Conservation (phyloP, 805 yeast species). For the Millerago galiae region DNA sequence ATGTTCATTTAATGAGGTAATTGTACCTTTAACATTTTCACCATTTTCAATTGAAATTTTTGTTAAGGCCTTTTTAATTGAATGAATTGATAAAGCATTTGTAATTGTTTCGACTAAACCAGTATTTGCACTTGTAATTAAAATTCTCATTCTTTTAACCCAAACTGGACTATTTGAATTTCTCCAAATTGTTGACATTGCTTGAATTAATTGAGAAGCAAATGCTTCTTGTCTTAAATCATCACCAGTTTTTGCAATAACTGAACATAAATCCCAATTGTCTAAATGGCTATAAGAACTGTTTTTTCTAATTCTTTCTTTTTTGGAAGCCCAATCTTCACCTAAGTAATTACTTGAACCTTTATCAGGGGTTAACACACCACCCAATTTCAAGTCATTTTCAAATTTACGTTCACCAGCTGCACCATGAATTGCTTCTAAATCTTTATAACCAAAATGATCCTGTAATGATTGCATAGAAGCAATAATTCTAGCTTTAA, state of each 20-base stretch:
- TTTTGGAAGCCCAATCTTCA: conserved; percentile 88
- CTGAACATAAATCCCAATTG: conserved; percentile 94
- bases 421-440: conserved; percentile 50
- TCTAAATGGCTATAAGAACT: conserved; percentile 81
- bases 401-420: conserved; percentile 91
- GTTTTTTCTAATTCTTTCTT: conserved; percentile 68
- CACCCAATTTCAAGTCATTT: conserved; percentile 85
- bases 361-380: conserved; percentile 35
- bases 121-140: conserved; percentile 83
- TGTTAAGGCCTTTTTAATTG: conserved; percentile 88
- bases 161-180: conserved; percentile 65
- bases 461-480: conserved; percentile 75
- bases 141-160: conserved; percentile 90
- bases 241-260: conserved; percentile 93
- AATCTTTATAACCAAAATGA: conserved; percentile 47
- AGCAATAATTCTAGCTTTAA: conserved; percentile 61
- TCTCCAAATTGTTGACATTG: conserved; percentile 83
- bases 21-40: conserved; percentile 61
- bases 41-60: conserved; percentile 62
- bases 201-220: conserved; percentile 89
- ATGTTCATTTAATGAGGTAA: conserved; percentile 74
- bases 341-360: conserved; percentile 55
- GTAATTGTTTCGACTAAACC: conserved; percentile 96
- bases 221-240: conserved; percentile 96
- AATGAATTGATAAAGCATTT: conserved; percentile 88